These are phyloP conservation scores for Tuber melanosporum DNA, from an alignment of 495 filamentous ascomycete species.

Conservation along the genomic window DNA sequence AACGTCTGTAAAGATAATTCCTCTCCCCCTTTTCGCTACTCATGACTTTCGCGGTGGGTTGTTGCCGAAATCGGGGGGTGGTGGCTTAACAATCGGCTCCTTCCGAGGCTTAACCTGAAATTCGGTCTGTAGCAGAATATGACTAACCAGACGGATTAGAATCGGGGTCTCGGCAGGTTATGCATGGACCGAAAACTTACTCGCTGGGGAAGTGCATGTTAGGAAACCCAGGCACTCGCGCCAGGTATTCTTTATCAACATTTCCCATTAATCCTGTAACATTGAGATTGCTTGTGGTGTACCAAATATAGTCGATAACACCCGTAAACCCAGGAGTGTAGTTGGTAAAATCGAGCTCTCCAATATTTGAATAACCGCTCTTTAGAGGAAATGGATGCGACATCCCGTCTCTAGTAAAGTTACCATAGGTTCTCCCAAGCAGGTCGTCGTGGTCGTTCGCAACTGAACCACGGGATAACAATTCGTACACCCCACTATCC, in stretches of 20 bases:
- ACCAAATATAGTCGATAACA: slow-evolving; percentile 96
- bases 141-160: slow-evolving; percentile 43
- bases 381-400: slow-evolving; percentile 88
- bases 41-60: slow-evolving; percentile 28
- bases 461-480: slow-evolving; percentile 69
- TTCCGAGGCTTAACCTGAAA: slow-evolving; percentile 83
- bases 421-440: slow-evolving; percentile 67
- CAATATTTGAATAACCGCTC: slow-evolving; percentile 69
- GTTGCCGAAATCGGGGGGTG: slow-evolving; percentile 40
- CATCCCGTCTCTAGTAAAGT: slow-evolving; percentile 85
- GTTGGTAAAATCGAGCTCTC: slow-evolving; percentile 85
- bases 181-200: slow-evolving; percentile 32
- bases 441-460: slow-evolving; percentile 70
- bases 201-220: slow-evolving; percentile 97
- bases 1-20: slow-evolving; percentile 3
- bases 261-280: slow-evolving; percentile 81
- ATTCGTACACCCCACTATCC: slow-evolving; percentile 79
- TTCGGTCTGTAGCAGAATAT: slow-evolving; percentile 85
- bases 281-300: slow-evolving; percentile 82
- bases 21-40: background rate
- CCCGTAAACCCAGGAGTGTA: slow-evolving; percentile 86
- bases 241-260: slow-evolving; percentile 83
- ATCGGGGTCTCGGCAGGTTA: background rate
- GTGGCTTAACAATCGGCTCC: slow-evolving; percentile 63
- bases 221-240: slow-evolving; percentile 86